Evolutionary conservation across 345 rosid genomes (phyloP), one percentile per base, ranked within the genome.

Genomic region (rapeseed (Brassica napus)): DNA sequence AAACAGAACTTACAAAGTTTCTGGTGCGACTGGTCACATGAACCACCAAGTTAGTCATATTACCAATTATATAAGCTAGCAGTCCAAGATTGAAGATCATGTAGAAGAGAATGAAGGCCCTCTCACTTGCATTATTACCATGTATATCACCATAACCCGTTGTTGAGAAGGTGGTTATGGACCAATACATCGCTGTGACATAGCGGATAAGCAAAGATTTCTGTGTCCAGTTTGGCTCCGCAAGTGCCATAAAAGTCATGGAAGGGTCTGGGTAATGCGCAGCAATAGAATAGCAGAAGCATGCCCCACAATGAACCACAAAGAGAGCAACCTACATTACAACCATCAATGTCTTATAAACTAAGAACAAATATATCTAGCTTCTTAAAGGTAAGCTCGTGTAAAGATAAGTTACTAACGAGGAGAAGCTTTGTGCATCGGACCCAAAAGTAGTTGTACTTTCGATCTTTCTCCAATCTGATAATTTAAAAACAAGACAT

Each of bases 71-170:
- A 78, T 94, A 94, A 0, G 97, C 76, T 4, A 86, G 80, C 16
- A 94, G 77, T 52, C 94, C 98, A 47, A 94, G 89, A 73, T 86
- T 83, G 79, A 94, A 86, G 77, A 94, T 61, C 93, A 92, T 86
- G 81, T 86, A 92, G 70, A 71, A 73, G 60, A 89, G 76, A 69
- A 75, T 85, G 69, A 90, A 90, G 6, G 86, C 15, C 92, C 89
- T 90, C 81, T 94, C 98, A n/a, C 70, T 55, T 18, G 83, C 49
- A 75, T 89, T 92, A 35, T 85, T 86, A 15, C 94, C 89, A 77
- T 94, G 98, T 26, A 94, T 54, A 80, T 94, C 97, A 52, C 98
- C 98, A 66, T 94, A 94, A 10, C 98, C 98, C 28, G 90, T 86
- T 14, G 96, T 90, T 2, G 96, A 83, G n/a, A 92, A 86, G 2